These are phyloP conservation scores for Russula dissimulans DNA, from an alignment of 768 basidiomycete species.

Conservation along the genomic window DNA sequence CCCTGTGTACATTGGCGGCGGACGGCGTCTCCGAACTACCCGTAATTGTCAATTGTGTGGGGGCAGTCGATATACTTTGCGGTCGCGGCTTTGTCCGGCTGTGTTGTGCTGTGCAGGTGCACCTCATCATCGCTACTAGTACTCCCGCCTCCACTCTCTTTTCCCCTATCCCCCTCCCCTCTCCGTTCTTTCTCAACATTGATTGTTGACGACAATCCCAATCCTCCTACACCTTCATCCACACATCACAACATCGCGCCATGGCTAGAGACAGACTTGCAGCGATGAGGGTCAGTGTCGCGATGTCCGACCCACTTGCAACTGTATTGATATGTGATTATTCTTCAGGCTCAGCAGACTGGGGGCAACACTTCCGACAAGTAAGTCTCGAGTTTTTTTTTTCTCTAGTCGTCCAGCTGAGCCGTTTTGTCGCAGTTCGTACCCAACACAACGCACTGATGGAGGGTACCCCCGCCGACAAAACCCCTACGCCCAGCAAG, in stretches of 20 bases:
- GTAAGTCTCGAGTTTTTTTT: slow-evolving; percentile 30
- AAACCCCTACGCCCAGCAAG: slow-evolving; percentile 64
- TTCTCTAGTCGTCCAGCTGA: neutral
- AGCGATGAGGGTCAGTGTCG: slow-evolving; percentile 63
- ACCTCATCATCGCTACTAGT: too few species aligned
- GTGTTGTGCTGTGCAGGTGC: neutral
- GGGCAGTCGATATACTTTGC: too few species aligned
- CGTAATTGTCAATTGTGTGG: too few species aligned
- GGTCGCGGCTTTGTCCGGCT: neutral
- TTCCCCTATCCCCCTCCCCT: neutral
- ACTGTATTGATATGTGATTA: slow-evolving; percentile 1
- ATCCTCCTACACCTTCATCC: neutral
- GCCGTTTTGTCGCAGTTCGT: slow-evolving; percentile 6
- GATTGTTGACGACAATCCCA: slow-evolving; percentile 17
- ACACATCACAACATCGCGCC: slow-evolving; percentile 21
- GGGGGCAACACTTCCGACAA: slow-evolving; percentile 39
- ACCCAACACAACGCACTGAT: slow-evolving; percentile 15
- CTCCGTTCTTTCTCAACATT: slow-evolving; percentile 16
- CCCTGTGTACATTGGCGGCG: too few species aligned
- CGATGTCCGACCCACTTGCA: slow-evolving; percentile 1
- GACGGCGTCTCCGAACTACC: too few species aligned
- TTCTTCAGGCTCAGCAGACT: slow-evolving; percentile 54
- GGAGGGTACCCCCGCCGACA: slow-evolving; percentile 30
- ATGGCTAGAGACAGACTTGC: slow-evolving; percentile 92
- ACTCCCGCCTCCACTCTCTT: neutral